These are phyloP conservation scores for Phaffomyces antillensis DNA, from an alignment of 805 yeast species.

Conservation along the genomic window DNA sequence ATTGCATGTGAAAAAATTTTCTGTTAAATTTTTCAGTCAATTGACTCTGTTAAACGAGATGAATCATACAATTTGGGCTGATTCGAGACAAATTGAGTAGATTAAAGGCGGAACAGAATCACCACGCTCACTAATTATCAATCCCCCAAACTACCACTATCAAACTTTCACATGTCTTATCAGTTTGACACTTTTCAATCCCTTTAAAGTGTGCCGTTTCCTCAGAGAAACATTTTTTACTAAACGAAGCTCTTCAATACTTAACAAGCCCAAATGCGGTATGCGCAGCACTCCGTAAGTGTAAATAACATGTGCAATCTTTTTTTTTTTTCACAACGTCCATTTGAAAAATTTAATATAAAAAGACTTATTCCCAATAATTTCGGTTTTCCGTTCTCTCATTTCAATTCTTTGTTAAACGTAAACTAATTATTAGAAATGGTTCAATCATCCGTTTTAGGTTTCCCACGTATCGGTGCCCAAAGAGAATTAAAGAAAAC, in stretches of 20 bases:
- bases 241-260: neutral
- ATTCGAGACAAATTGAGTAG: neutral
- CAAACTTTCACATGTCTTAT: neutral
- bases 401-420: neutral
- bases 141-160: neutral
- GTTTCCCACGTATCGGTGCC: conserved; percentile 99
- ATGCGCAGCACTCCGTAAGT: neutral
- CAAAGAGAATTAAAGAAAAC: conserved; percentile 98
- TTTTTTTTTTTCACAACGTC: neutral
- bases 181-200: neutral
- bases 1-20: conserved; percentile 3
- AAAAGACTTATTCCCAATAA: neutral
- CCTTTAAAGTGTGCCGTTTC: neutral
- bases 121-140: too few species aligned
- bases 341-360: conserved; percentile 1
- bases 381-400: neutral
- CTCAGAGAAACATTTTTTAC: too few species aligned
- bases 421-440: conserved; percentile 31
- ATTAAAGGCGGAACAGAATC: too few species aligned
- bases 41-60: conserved; percentile 4
- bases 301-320: conserved; percentile 1
- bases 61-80: too few species aligned
- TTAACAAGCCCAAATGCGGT: neutral
- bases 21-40: neutral
- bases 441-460: conserved; percentile 97